These are phyloP conservation scores for Aspergillus sp. DNA, from an alignment of 2,329 filamentous ascomycete genomes.

Conservation along the genomic window DNA sequence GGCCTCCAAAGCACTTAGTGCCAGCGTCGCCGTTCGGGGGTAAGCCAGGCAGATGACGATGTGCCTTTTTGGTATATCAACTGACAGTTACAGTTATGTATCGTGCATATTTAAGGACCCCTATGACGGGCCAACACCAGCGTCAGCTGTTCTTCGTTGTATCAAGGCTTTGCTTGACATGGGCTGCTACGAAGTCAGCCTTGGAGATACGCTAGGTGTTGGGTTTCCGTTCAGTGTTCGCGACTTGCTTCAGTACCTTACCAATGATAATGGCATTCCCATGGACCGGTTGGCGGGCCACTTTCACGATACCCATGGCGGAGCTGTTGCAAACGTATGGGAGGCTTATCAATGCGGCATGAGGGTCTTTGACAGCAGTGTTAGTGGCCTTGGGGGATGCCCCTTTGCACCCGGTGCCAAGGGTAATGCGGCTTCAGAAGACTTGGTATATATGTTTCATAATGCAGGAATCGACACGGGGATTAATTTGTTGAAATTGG, in stretches of 20 bases:
- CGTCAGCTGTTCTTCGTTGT: conserved; percentile 42
- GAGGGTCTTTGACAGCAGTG: conserved; percentile 68
- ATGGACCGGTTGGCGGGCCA: conserved; percentile 69
- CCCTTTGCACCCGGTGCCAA: conserved; percentile 80
- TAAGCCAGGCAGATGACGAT: conserved; percentile 1
- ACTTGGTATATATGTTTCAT: conserved; percentile 62
- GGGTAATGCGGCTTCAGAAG: conserved; percentile 78
- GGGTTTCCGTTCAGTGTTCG: conserved; percentile 49
- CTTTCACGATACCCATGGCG: conserved; percentile 83
- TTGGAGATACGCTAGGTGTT: conserved; percentile 87
- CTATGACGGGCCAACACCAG: conserved; percentile 47
- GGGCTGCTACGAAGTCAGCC: conserved; percentile 82
- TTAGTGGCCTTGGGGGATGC: conserved; percentile 74
- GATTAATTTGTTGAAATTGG: conserved; percentile 54
- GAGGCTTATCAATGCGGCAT: conserved; percentile 70
- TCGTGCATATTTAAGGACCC: conserved; percentile 39
- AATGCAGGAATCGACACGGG: conserved; percentile 63
- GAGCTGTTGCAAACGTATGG: conserved; percentile 73
- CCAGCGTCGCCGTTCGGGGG: conserved; percentile 29
- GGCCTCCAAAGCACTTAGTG: conserved; percentile 16
- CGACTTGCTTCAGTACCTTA: conserved; percentile 25
- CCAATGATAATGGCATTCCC: conserved; percentile 46
- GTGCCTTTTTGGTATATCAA: background rate
- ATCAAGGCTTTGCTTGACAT: conserved; percentile 63
- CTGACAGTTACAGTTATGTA: conserved; percentile 18